These are phyloP conservation scores for Trypanosoma avium DNA, from an alignment of 208 protist species.

Conservation along the genomic window DNA sequence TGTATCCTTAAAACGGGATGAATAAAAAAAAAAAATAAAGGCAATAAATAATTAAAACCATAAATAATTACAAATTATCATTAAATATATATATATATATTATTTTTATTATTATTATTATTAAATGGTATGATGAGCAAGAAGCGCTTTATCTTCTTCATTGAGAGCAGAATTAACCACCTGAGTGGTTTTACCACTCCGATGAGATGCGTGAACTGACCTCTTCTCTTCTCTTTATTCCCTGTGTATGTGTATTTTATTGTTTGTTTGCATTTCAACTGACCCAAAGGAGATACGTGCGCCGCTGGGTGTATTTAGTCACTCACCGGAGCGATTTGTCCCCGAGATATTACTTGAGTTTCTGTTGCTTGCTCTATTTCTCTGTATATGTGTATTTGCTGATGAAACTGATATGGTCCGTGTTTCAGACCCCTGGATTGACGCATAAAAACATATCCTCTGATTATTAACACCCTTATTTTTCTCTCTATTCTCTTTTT, in stretches of 20 bases:
- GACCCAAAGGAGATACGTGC: constrained; percentile 6
- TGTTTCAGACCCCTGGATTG: constrained; percentile 68
- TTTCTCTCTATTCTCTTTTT: neutral
- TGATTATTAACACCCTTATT: constrained; percentile 21
- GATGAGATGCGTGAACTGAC: constrained; percentile 20
- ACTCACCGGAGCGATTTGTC: constrained; percentile 25
- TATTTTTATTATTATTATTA: neutral
- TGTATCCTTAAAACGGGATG: too few species aligned
- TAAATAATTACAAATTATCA: neutral
- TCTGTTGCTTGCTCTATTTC: too few species aligned
- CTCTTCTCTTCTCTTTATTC: neutral
- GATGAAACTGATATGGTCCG: constrained; percentile 83
- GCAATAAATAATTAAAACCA: neutral
- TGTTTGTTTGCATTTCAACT: neutral
- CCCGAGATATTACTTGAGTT: constrained; percentile 1
- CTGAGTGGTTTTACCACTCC: constrained; percentile 8
- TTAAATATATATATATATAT: neutral
- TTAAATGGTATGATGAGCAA: constrained; percentile 41
- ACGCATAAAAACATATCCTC: constrained; percentile 73
- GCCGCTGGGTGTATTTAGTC: constrained; percentile 10
- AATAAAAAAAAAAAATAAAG: neutral
- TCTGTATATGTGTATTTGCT: constrained; percentile 5
- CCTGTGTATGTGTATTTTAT: neutral
- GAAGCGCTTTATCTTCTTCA: constrained; percentile 35
- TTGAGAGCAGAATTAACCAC: constrained; percentile 35